Evolutionary conservation across 164 flowering plant genomes (phyloP), one percentile per base, ranked within the genome.

Genomic region (Santalum album): DNA sequence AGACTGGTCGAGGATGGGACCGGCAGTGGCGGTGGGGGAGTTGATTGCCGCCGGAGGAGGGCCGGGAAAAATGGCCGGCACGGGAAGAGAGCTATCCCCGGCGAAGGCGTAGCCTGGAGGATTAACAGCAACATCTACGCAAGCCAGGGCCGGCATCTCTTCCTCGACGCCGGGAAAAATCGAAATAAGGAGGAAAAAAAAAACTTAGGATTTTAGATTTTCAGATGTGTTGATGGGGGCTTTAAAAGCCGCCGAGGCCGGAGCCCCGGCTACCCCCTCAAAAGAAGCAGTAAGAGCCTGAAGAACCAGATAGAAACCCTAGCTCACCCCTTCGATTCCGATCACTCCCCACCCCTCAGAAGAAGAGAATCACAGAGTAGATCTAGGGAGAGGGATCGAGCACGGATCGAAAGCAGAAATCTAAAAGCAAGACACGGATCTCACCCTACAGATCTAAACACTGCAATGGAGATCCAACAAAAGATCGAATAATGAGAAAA

Each of bases 231-330:
- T 70, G 77, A 58, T 79, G 95, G 97, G 97, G 99, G 99, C 85
- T 86, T 87, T 80, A 56, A 29, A 77, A 87, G 76, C 80, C 87
- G 97, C 99, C 99, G 99, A 87, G 95, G 97, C 97, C 95, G 78
- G 62, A 72, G 97, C 96, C 97, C 95, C 99, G 96, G 99, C 97
- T 78, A 86, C 96, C 99, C 99, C 98, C 95, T 72, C 90, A 82
- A 87, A 85, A 81, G 86, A 72, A 75, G 87, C 91, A 83, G 75
- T 64, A 65, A 67, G 32, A 54, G 72, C 60, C 55, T 40, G 58
- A 58, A 62, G 68, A 52, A 56, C 49, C 51, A 61, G 70, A 66
- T 36, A 43, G 57, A 25, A 68, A 55, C 74, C 78, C 86, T 65
- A 79, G 50, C 62, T 53, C 75, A 38, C 67, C 55, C 61, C 59